Evolutionary conservation across 2,329 filamentous ascomycete genomes (phyloP).

Genomic region (Colletotrichum sp.): DNA sequence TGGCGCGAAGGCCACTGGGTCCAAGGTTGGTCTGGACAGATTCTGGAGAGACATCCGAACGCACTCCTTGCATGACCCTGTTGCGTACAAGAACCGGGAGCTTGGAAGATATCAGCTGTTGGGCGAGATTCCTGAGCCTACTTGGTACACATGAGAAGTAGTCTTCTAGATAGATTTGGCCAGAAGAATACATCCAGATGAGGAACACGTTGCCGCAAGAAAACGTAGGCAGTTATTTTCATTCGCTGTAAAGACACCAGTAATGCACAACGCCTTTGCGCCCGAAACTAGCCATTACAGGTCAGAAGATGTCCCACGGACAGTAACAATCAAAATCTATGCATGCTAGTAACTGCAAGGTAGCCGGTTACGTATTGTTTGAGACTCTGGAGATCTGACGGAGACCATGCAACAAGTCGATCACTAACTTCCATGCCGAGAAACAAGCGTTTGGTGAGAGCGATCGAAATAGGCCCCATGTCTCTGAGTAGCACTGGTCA

Average conservation of each 20-base stretch:
- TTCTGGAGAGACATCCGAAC: conserved; percentile 73
- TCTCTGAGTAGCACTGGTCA: background rate
- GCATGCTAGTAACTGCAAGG: background rate
- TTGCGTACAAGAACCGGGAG: conserved; percentile 71
- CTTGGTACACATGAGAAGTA: conserved; percentile 61
- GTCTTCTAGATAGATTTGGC: background rate
- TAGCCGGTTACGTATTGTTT: background rate
- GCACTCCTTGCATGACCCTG: conserved; percentile 70
- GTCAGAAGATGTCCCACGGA: background rate
- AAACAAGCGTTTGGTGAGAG: background rate
- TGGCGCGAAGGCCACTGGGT: conserved; percentile 60
- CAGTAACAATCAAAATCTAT: background rate
- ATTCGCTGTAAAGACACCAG: background rate
- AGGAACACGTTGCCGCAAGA: background rate
- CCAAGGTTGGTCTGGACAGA: conserved; percentile 65
- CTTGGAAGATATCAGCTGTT: conserved; percentile 62
- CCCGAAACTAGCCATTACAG: rapidly evolving
- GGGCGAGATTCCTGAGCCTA: conserved; percentile 60
- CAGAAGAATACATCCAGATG: background rate
- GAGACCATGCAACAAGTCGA: background rate
- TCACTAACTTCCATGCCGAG: background rate
- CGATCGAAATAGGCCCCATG: background rate
- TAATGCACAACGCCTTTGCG: background rate
- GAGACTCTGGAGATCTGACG: background rate
- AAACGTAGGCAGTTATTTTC: background rate